Evolutionary conservation across 257 asterid species (phyloP).

Genomic region (Scutellaria baicalensis): DNA sequence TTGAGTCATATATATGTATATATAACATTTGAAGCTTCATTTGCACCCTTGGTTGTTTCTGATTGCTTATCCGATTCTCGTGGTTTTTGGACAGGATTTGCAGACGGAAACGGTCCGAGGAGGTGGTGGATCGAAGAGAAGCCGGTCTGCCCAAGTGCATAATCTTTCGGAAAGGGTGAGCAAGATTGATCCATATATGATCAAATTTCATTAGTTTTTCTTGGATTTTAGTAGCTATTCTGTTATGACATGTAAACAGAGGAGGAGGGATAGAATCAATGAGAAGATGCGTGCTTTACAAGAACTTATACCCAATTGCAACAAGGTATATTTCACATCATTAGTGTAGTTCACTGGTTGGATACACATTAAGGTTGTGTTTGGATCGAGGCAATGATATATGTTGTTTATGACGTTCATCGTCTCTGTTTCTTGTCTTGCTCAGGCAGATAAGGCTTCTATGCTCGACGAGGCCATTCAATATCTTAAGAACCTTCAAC

Average conservation of each 20-base stretch:
- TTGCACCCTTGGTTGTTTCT: background rate
- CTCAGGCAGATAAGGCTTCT: conserved; percentile 82
- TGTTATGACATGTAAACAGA: conserved; percentile 32
- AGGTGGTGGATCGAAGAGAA: conserved; percentile 59
- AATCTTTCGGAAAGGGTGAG: conserved; percentile 90
- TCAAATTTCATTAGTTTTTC: background rate
- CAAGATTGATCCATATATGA: background rate
- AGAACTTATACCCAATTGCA: conserved; percentile 88
- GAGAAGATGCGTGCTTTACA: conserved; percentile 93
- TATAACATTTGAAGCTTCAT: conserved; percentile 2
- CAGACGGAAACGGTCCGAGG: conserved; percentile 47
- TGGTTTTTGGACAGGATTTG: conserved; percentile 40
- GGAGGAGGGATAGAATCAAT: conserved; percentile 79
- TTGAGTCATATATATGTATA: background rate
- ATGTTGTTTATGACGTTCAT: background rate
- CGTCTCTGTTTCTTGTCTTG: background rate
- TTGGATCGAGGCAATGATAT: too few relatives aligned
- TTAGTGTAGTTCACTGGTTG: background rate
- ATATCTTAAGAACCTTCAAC: conserved; percentile 81
- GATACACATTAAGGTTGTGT: background rate
- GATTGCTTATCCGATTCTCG: background rate
- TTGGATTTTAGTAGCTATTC: conserved; percentile 18
- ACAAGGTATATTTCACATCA: conserved; percentile 41
- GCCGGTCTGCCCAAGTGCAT: conserved; percentile 84
- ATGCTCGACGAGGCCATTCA: conserved; percentile 95